phyloP scores from a whole-genome alignment of 176 grass and related monocot genomes.

The Tillandsia leiboldiana region DNA sequence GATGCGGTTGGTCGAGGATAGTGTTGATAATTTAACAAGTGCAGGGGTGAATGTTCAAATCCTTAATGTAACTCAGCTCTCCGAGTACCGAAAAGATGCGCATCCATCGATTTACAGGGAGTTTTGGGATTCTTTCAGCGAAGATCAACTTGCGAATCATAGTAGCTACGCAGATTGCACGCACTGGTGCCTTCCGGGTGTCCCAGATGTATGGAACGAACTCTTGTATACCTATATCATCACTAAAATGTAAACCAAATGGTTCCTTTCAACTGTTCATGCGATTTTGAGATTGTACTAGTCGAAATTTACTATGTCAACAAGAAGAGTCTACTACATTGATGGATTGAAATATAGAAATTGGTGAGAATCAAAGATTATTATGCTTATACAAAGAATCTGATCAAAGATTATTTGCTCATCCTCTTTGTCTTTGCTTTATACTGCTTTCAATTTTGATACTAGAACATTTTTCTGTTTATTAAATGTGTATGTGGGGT shows the following conservation, averaged over 20 bases:
- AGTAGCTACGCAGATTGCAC: conserved; percentile 41
- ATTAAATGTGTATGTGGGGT: too few species aligned
- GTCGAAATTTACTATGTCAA: too few species aligned
- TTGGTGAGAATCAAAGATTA: too few species aligned
- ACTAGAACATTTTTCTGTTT: too few species aligned
- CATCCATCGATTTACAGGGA: conserved; percentile 39
- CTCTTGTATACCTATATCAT: conserved; percentile 27
- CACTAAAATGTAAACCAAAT: not conserved
- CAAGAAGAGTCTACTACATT: too few species aligned
- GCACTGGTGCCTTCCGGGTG: conserved; percentile 44
- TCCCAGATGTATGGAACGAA: conserved; percentile 46
- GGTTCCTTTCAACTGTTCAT: not conserved
- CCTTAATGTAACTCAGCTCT: conserved; percentile 45
- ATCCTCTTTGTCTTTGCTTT: too few species aligned
- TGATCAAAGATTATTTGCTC: too few species aligned
- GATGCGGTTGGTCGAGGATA: conserved; percentile 23
- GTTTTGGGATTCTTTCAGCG: conserved; percentile 16
- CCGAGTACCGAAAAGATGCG: conserved; percentile 40
- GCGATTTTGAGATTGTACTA: not conserved
- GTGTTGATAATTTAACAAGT: conserved; percentile 9
- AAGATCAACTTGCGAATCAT: conserved; percentile 27
- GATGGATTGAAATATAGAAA: too few species aligned
- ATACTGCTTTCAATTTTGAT: too few species aligned
- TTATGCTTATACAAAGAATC: too few species aligned
- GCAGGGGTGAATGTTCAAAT: conserved; percentile 35